These are phyloP conservation scores for Limonomyces culmigenus DNA, from an alignment of 1,284 basidiomycete genomes.

Conservation along the genomic window DNA sequence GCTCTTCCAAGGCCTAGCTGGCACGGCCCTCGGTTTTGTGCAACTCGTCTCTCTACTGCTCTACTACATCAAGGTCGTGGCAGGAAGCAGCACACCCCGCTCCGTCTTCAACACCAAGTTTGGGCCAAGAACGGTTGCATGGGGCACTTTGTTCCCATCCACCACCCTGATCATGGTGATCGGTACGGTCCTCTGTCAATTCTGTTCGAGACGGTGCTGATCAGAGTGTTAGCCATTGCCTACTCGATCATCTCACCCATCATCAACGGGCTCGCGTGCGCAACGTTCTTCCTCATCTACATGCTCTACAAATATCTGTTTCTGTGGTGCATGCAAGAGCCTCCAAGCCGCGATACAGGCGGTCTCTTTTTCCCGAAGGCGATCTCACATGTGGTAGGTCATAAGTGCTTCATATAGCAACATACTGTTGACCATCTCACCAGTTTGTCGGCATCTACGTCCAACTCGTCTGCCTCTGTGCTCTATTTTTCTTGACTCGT, in stretches of 20 bases:
- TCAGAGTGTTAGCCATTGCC: slow-evolving; percentile 28
- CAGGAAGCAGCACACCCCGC: slow-evolving; percentile 85
- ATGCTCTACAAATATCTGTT: slow-evolving; percentile 82
- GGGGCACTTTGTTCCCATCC: slow-evolving; percentile 78
- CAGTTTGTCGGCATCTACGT: slow-evolving; percentile 84
- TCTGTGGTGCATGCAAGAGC: slow-evolving; percentile 67
- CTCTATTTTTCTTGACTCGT: slow-evolving; percentile 76
- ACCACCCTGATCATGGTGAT: slow-evolving; percentile 68
- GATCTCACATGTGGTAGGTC: slow-evolving; percentile 50
- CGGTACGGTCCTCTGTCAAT: slow-evolving; percentile 26
- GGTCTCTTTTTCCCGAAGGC: slow-evolving; percentile 95
- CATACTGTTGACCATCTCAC: too few relatives aligned
- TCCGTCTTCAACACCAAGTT: slow-evolving; percentile 69
- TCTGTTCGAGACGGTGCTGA: neutral
- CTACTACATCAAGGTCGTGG: slow-evolving; percentile 73
- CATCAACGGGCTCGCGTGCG: slow-evolving; percentile 79
- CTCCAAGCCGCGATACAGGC: slow-evolving; percentile 67
- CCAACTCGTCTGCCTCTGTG: slow-evolving; percentile 65
- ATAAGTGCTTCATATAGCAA: too few relatives aligned
- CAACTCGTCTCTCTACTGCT: slow-evolving; percentile 62
- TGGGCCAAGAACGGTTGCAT: slow-evolving; percentile 44
- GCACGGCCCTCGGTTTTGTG: slow-evolving; percentile 66
- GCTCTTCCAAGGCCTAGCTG: slow-evolving; percentile 56
- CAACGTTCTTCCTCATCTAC: slow-evolving; percentile 77
- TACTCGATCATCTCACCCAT: slow-evolving; percentile 91